Evolutionary conservation across 805 yeast species (phyloP).

Genomic region (Kazachstania kunashirensis): DNA sequence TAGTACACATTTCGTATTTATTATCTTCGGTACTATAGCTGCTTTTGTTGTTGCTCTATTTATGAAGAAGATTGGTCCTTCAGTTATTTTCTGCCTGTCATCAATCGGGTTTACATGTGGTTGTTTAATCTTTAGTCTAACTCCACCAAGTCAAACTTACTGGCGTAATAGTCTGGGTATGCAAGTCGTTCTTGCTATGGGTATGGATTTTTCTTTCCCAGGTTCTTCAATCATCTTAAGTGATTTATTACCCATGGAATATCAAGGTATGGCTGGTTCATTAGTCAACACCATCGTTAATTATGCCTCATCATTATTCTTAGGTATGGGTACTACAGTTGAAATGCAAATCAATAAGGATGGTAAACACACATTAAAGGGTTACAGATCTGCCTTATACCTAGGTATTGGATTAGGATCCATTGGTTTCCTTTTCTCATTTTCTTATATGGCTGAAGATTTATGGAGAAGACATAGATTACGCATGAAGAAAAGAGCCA

Average conservation of each 20-base stretch:
- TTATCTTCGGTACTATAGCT: slow-evolving; percentile 49
- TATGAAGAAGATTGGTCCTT: slow-evolving; percentile 40
- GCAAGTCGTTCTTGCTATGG: slow-evolving; percentile 51
- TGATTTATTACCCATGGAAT: slow-evolving; percentile 47
- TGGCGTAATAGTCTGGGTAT: slow-evolving; percentile 50
- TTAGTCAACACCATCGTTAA: slow-evolving; percentile 60
- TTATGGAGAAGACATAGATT: slow-evolving; percentile 6
- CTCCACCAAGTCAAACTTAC: slow-evolving; percentile 51
- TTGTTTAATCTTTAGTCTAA: slow-evolving; percentile 39
- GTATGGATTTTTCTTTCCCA: slow-evolving; percentile 74
- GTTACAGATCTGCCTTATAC: slow-evolving; percentile 49
- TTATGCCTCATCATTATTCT: slow-evolving; percentile 57
- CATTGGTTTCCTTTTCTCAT: slow-evolving; percentile 14
- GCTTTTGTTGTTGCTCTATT: slow-evolving; percentile 42
- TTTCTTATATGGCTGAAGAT: slow-evolving; percentile 11
- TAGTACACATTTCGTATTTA: slow-evolving; percentile 36
- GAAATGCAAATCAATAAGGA: slow-evolving; percentile 34
- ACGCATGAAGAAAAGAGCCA: slow-evolving; percentile 1
- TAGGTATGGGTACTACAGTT: slow-evolving; percentile 64
- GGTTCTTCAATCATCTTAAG: slow-evolving; percentile 58
- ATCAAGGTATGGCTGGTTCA: slow-evolving; percentile 75
- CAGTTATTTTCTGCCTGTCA: slow-evolving; percentile 42
- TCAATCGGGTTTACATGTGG: slow-evolving; percentile 49
- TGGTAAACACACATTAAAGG: slow-evolving; percentile 26
- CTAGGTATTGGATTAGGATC: slow-evolving; percentile 51